phyloP scores from a whole-genome alignment of 441 rosid species.

The Corymbia calophylla region DNA sequence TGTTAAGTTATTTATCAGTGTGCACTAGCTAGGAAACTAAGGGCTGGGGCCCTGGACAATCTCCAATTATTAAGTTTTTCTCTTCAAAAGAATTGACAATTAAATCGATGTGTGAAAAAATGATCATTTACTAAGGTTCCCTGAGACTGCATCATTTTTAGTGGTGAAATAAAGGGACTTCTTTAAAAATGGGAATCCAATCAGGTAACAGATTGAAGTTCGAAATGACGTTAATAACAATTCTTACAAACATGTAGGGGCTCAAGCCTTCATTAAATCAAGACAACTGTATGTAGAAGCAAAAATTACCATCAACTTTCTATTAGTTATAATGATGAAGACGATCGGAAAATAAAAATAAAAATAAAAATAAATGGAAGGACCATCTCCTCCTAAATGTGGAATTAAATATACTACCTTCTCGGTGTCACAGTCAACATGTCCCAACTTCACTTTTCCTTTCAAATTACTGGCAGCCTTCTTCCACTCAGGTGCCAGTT shows the following conservation, averaged over 20 bases:
- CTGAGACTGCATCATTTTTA: not conserved
- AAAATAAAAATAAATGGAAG: not conserved
- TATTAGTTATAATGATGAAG: not conserved
- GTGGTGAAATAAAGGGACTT: not conserved
- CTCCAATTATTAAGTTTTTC: too few relatives aligned
- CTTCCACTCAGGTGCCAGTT: conserved; percentile 98
- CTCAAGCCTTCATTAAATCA: not conserved
- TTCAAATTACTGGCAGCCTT: conserved; percentile 89
- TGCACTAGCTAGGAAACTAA: not conserved
- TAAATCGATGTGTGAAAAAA: not conserved
- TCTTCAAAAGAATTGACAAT: not conserved
- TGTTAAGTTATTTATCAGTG: not conserved
- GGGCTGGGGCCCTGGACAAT: not conserved
- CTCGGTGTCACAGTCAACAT: conserved; percentile 89
- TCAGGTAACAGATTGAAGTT: not conserved
- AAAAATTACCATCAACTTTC: not conserved
- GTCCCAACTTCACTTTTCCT: conserved; percentile 98
- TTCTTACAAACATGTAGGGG: not conserved
- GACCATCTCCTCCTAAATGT: not conserved
- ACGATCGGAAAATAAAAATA: not conserved
- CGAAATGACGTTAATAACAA: not conserved
- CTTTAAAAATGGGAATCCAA: not conserved
- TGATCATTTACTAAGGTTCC: not conserved
- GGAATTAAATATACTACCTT: conserved; percentile 37
- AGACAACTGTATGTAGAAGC: not conserved